Evolutionary conservation across 2,329 filamentous ascomycete genomes (phyloP).

Genomic region (Phoma sp.): DNA sequence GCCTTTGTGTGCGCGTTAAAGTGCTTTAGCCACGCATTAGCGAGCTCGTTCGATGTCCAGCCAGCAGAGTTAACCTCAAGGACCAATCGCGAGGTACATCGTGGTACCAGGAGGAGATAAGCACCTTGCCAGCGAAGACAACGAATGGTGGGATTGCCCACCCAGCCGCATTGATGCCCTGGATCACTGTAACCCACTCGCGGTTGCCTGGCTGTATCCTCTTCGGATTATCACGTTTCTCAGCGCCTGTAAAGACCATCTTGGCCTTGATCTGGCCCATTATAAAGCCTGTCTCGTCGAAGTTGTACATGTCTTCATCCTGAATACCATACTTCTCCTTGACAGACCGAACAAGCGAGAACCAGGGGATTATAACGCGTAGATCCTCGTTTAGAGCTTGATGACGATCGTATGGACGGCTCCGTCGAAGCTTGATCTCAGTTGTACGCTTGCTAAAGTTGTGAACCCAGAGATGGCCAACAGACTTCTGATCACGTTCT

Average conservation of each 20-base stretch:
- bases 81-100: slow-evolving; percentile 32
- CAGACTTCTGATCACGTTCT: slow-evolving; percentile 4
- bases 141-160: too few relatives aligned
- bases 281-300: too few relatives aligned
- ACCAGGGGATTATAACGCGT: slow-evolving; percentile 19
- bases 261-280: too few relatives aligned
- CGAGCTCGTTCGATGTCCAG: slow-evolving; percentile 45
- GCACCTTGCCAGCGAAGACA: too few relatives aligned
- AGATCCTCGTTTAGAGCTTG: too few relatives aligned
- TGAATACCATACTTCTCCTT: slow-evolving; percentile 20
- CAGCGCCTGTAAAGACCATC: too few relatives aligned
- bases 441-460: slow-evolving; percentile 10
- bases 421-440: slow-evolving; percentile 10
- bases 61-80: slow-evolving; percentile 40
- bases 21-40: slow-evolving; percentile 46
- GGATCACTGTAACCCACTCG: slow-evolving; percentile 22
- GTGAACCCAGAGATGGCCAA: slow-evolving; percentile 14
- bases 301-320: too few relatives aligned
- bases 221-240: not conserved
- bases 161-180: too few relatives aligned
- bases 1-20: slow-evolving; percentile 43
- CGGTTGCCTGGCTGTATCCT: slow-evolving; percentile 14
- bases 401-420: slow-evolving; percentile 3
- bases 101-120: slow-evolving; percentile 19
- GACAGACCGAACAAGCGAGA: slow-evolving; percentile 16